Evolutionary conservation across 2,329 filamentous ascomycete species (phyloP).

Genomic region (Paracoccidioides brasiliensis): DNA sequence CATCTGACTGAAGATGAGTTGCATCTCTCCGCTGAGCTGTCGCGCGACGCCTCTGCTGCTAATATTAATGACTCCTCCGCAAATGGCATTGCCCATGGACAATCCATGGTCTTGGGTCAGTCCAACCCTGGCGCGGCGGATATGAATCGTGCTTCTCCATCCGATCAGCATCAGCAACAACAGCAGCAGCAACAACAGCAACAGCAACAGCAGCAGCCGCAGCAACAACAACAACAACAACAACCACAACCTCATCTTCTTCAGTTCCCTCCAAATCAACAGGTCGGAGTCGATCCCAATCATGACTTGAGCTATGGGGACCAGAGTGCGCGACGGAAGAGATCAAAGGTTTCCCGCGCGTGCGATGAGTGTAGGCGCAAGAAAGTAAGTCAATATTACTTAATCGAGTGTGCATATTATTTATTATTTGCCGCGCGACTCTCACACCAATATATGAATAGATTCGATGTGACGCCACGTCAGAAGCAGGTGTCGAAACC

Average conservation of each 20-base stretch:
- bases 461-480: constrained; percentile 74
- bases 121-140: constrained; percentile 24
- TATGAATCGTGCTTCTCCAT: constrained; percentile 25
- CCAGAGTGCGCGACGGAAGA: constrained; percentile 55
- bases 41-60: constrained; percentile 33
- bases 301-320: constrained; percentile 42
- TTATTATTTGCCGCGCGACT: constrained; percentile 8
- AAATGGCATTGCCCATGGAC: constrained; percentile 28
- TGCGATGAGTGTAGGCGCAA: constrained; percentile 84
- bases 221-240: constrained; percentile 8
- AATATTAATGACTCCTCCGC: constrained; percentile 29
- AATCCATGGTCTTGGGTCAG: constrained; percentile 27
- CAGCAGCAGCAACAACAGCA: constrained; percentile 2
- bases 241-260: constrained; percentile 26
- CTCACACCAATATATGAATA: constrained; percentile 15
- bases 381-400: constrained; percentile 40
- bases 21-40: constrained; percentile 34
- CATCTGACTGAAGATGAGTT: constrained; percentile 36
- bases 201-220: constrained; percentile 11
- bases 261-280: constrained; percentile 31
- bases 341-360: constrained; percentile 75
- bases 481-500: constrained; percentile 57
- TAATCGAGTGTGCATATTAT: constrained; percentile 10
- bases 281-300: constrained; percentile 33
- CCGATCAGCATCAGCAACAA: constrained; percentile 18